Conservation (phyloP, 495 filamentous ascomycete species). For the Trichoderma virens region DNA sequence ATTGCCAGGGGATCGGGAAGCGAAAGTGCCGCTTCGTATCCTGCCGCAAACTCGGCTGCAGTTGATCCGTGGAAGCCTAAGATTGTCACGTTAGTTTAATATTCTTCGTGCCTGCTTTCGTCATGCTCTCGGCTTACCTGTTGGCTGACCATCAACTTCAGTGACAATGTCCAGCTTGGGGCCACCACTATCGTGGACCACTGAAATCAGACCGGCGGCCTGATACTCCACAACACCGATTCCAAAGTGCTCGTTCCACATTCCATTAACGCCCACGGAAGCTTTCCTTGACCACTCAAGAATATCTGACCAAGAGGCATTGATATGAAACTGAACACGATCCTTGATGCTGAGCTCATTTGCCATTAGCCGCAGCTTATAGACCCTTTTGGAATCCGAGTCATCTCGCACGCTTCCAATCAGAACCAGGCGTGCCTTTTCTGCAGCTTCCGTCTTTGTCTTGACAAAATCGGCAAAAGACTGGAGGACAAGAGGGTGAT, state of each 20-base stretch:
- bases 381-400: conserved; percentile 79
- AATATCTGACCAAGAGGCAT: conserved; percentile 81
- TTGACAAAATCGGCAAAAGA: conserved; percentile 68
- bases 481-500: conserved; percentile 74
- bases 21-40: conserved; percentile 66
- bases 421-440: conserved; percentile 62
- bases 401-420: conserved; percentile 82
- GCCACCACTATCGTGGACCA: conserved; percentile 87
- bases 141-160: conserved; percentile 64
- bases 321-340: conserved; percentile 74
- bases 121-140: conserved; percentile 47
- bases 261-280: conserved; percentile 85
- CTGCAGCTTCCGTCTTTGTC: conserved; percentile 31
- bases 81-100: neutral
- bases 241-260: conserved; percentile 99
- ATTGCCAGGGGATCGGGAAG: conserved; percentile 59
- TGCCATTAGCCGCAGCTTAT: conserved; percentile 78
- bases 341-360: conserved; percentile 83
- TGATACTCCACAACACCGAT: conserved; percentile 98
- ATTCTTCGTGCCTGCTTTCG: neutral
- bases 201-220: conserved; percentile 82
- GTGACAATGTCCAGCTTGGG: conserved; percentile 90
- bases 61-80: conserved; percentile 78
- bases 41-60: conserved; percentile 64
- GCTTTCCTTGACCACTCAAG: conserved; percentile 63